Evolutionary conservation across 2,329 filamentous ascomycete species (phyloP), one percentile per base, ranked within the genome.

Genomic region (Endocalyx cinctus): DNA sequence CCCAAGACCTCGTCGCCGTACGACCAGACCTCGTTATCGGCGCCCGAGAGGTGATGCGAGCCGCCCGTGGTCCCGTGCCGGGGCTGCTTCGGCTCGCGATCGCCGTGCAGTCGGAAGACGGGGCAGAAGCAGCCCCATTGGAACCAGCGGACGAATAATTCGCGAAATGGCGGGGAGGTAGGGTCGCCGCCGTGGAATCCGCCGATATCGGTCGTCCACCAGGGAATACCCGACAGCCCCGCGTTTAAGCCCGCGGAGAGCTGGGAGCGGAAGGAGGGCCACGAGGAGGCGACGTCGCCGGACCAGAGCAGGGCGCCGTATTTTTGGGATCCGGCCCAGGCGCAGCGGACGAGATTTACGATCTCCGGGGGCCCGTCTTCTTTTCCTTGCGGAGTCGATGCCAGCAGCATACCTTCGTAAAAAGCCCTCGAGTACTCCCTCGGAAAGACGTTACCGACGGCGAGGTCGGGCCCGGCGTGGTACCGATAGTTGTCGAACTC

Each of bases 131-230:
- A 60, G 1, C 73, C 79, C 77, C 78, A 84, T 46, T 83, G 79
- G 52, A 84, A 84, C 80, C 79, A 84, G 2, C 80, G 61, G 1
- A 77, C 70, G 37, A 83, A 76, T 0, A 84, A 57, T 48, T 84
- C 79, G 6, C 76, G 64, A 54, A 83, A 84, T 0, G 47, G 60
- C 2, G 61, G 55, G 29, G 79, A 69, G 1, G 62, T 52, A 0
- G 77, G 74, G 39, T 79, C 66, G 0, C 79, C 79, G 5, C 79
- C 79, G 46, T 83, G 79, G 48, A 84, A 84, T 1, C 80, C 80
- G 2, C 80, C 79, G 33, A 84, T 83, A 45, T 84, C 79, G 1
- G 79, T 84, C 0, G 79, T 84, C 76, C 77, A 84, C 78, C 78
- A 82, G 0, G 77, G 70, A 8, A 83, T 66, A 0, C 79, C 79